Evolutionary conservation across 1,284 basidiomycete species (phyloP), one percentile per base, ranked within the genome.

Genomic region (Xerocomus nothofagi): DNA sequence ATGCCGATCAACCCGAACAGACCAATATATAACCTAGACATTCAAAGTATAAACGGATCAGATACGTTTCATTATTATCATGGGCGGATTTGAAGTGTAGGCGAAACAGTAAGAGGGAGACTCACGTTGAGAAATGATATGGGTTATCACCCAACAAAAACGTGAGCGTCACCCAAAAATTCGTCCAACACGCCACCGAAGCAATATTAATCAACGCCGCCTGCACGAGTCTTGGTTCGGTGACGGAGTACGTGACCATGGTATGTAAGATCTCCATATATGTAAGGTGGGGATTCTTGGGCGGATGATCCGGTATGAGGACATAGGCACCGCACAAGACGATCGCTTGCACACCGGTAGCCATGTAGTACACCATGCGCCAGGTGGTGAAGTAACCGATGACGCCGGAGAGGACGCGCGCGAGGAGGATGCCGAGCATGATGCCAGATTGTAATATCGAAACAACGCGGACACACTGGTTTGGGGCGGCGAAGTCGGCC

Each of bases 121-220:
- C 80, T 31, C 56, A 83, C 82, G 81, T 84, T 0, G 79, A 81
- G 58, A 80, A 86, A 62, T 81, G 64, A 59, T 87, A 90, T 1
- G 84, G 85, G 4, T 76, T 59, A 7, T 76, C 83, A 9, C 78
- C 79, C 20, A 90, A 74, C 23, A 89, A 67, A 68, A 88, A 89
- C 0, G 87, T 89, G 47, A 88, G 67, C 3, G 83, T 85, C 3
- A 86, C 83, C 87, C 86, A 89, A 61, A 83, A 86, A 51, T 74
- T 79, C 14, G 73, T 73, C 66, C 84, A 86, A 50, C 77, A 75
- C 6, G 80, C 81, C 50, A 79, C 80, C 4, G 78, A 79, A 1
- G 75, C 74, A 20, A 82, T 66, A 39, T 80, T 79, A 50, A 84
- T 75, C 24, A 86, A 57, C 41, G 75, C 80, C 1, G 76, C 79